A percentile compares a stretch with the other conserved stretches of the same genome.
Conservation (phyloP, 306 rosid genomes). For the Castanea mollissima region DNA sequence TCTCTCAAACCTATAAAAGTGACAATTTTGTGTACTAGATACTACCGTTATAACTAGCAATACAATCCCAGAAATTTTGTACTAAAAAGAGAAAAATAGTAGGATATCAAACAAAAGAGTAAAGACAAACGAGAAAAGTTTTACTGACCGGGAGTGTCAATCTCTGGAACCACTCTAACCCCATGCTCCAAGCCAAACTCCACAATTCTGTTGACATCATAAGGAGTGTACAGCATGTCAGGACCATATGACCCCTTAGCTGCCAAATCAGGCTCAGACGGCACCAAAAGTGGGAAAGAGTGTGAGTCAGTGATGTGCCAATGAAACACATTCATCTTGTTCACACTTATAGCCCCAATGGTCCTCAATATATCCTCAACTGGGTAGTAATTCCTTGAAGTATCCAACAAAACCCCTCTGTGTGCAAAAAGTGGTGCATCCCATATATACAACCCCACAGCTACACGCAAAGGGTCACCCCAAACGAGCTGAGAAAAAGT, state of each 20-base stretch:
- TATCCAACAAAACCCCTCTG: constrained; percentile 68
- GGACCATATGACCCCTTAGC: constrained; percentile 69
- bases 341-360: constrained; percentile 64
- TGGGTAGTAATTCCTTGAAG: constrained; percentile 70
- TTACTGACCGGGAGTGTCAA: constrained; percentile 77
- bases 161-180: constrained; percentile 79
- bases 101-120: background rate
- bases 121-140: background rate
- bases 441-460: constrained; percentile 44
- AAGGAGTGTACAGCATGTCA: constrained; percentile 58
- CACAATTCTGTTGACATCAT: constrained; percentile 57
- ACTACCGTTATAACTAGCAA: too few species aligned
- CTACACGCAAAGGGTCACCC: constrained; percentile 48
- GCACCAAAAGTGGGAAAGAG: constrained; percentile 69
- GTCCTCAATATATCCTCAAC: constrained; percentile 64
- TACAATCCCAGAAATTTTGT: too few species aligned
- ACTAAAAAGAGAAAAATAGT: background rate
- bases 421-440: constrained; percentile 57
- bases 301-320: constrained; percentile 92
- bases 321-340: constrained; percentile 81
- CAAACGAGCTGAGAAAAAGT: constrained; percentile 78
- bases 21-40: too few species aligned
- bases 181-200: constrained; percentile 73
- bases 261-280: constrained; percentile 72
- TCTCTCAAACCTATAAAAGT: too few species aligned